Evolutionary conservation across 1,284 basidiomycete genomes (phyloP).

Genomic region (Flammula alnicola): DNA sequence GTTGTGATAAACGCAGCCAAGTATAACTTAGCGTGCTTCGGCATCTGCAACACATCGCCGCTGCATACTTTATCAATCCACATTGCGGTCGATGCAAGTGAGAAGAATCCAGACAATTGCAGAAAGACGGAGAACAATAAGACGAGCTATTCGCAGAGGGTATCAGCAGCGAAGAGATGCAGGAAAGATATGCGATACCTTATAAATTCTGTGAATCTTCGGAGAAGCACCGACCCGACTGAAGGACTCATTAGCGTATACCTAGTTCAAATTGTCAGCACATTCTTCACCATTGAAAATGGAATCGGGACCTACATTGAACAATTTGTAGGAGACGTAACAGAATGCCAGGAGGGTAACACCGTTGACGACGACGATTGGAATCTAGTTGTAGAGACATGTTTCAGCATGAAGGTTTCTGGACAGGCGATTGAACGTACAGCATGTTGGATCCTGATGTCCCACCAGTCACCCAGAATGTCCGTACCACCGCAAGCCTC

Average conservation of each 20-base stretch:
- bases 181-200: slow-evolving; percentile 31
- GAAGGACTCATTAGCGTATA: slow-evolving; percentile 54
- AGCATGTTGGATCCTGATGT: slow-evolving; percentile 33
- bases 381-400: slow-evolving; percentile 33
- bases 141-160: slow-evolving; percentile 40
- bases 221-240: slow-evolving; percentile 54
- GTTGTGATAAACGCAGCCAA: slow-evolving; percentile 46
- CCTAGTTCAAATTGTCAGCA: slow-evolving; percentile 31
- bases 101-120: slow-evolving; percentile 58
- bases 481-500: slow-evolving; percentile 41
- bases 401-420: neutral
- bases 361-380: slow-evolving; percentile 39
- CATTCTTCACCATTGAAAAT: neutral
- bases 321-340: slow-evolving; percentile 43
- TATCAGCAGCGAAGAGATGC: neutral
- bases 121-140: slow-evolving; percentile 53
- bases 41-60: slow-evolving; percentile 35
- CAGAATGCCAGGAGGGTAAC: slow-evolving; percentile 36
- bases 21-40: slow-evolving; percentile 41
- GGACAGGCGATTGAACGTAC: slow-evolving; percentile 33
- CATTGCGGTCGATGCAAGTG: slow-evolving; percentile 48
- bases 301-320: slow-evolving; percentile 36
- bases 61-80: slow-evolving; percentile 57
- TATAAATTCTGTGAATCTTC: slow-evolving; percentile 51
- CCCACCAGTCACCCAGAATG: slow-evolving; percentile 46